phyloP scores from a whole-genome alignment of 2,329 filamentous ascomycete genomes.

The Moelleriella libera region DNA sequence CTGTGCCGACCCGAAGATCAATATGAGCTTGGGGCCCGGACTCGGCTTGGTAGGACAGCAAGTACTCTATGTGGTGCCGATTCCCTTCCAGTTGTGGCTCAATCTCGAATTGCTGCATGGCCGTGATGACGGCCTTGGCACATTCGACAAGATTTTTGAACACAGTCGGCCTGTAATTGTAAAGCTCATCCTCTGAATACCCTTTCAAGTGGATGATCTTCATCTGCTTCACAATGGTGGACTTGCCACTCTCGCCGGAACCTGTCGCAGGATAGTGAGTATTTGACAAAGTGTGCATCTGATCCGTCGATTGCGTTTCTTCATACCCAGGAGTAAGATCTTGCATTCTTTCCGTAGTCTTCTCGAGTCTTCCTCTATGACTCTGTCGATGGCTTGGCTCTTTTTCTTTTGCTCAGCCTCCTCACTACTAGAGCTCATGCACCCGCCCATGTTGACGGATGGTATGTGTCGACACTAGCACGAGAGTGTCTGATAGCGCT shows the following conservation, averaged over 20 bases:
- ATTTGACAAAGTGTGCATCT: too few relatives aligned
- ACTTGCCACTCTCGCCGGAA: slow-evolving; percentile 96
- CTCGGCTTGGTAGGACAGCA: slow-evolving; percentile 80
- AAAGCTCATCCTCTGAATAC: slow-evolving; percentile 86
- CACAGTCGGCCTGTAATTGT: slow-evolving; percentile 87
- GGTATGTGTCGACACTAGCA: slow-evolving; percentile 4
- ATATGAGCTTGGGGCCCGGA: slow-evolving; percentile 79
- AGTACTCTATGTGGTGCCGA: slow-evolving; percentile 60
- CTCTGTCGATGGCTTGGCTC: slow-evolving; percentile 89
- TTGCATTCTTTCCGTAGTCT: slow-evolving; percentile 95
- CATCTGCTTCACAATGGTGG: slow-evolving; percentile 99
- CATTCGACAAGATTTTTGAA: slow-evolving; percentile 98
- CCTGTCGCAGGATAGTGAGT: slow-evolving; percentile 35
- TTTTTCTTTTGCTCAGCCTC: slow-evolving; percentile 90
- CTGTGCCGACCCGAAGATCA: slow-evolving; percentile 66
- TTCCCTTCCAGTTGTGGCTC: slow-evolving; percentile 60
- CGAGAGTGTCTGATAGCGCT: background rate
- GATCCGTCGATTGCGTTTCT: too few relatives aligned
- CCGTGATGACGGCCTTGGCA: slow-evolving; percentile 80
- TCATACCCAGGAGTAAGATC: slow-evolving; percentile 77
- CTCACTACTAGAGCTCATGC: slow-evolving; percentile 79
- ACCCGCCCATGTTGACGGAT: slow-evolving; percentile 63
- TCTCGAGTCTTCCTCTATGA: slow-evolving; percentile 86
- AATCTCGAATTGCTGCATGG: slow-evolving; percentile 85
- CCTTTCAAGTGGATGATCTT: slow-evolving; percentile 99